phyloP scores from a whole-genome alignment of 495 filamentous ascomycete genomes.

The Talaromyces trachyspermus region DNA sequence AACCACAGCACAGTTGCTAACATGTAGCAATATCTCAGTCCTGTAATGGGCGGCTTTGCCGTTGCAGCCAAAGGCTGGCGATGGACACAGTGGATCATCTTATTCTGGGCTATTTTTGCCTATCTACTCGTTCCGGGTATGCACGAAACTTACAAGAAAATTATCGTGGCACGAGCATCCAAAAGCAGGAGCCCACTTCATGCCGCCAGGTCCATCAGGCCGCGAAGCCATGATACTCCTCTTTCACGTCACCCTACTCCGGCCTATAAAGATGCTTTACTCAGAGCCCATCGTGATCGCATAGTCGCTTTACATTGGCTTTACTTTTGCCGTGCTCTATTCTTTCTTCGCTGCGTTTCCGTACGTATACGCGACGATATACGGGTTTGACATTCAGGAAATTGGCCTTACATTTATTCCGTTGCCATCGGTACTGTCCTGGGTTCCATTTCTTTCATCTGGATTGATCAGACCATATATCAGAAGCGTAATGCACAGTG shows the following conservation, averaged over 20 bases:
- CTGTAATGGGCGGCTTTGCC: conserved; percentile 57
- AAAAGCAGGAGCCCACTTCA: conserved; percentile 30
- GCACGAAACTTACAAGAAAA: conserved; percentile 56
- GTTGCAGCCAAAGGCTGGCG: conserved; percentile 51
- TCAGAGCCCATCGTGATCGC: conserved; percentile 59
- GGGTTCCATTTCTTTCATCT: conserved; percentile 33
- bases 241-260: conserved; percentile 48
- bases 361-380: conserved; percentile 41
- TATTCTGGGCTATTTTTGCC: conserved; percentile 39
- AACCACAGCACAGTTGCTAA: conserved; percentile 15
- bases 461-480: conserved; percentile 38
- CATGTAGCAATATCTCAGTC: conserved; percentile 46
- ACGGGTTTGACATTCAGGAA: conserved; percentile 41
- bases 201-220: conserved; percentile 27
- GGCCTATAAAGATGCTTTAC: conserved; percentile 56
- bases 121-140: conserved; percentile 29
- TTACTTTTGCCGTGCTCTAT: conserved; percentile 58
- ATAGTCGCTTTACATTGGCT: conserved; percentile 53
- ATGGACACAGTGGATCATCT: conserved; percentile 52
- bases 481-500: conserved; percentile 19
- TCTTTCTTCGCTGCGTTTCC: conserved; percentile 61
- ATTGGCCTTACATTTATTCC: conserved; percentile 53
- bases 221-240: conserved; percentile 37
- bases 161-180: conserved; percentile 47
- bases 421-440: conserved; percentile 51